phyloP scores from a whole-genome alignment of 2,329 filamentous ascomycete species.

The Eurotiales sp. region DNA sequence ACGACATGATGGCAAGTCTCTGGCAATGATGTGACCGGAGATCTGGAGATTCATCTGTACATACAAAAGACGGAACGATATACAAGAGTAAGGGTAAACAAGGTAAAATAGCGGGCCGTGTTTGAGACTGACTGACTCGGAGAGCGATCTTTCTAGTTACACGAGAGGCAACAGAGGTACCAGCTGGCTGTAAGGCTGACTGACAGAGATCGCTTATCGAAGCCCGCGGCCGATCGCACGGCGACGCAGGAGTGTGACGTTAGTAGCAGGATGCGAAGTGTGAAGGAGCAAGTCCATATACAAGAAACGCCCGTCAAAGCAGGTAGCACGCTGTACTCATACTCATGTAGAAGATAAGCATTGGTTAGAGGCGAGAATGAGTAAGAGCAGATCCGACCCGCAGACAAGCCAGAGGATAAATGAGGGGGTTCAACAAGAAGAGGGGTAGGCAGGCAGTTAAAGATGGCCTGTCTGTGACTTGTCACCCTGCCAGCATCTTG shows the following conservation, averaged over 20 bases:
- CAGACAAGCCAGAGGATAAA: not conserved
- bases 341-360: not conserved
- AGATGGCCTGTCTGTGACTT: not conserved
- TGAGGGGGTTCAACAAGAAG: not conserved
- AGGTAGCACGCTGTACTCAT: not conserved
- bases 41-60: slow-evolving; percentile 36
- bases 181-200: slow-evolving; percentile 5
- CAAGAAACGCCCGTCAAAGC: not conserved
- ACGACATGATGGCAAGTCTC: slow-evolving; percentile 36
- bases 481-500: not conserved
- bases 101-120: not conserved
- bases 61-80: slow-evolving; percentile 32
- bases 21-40: slow-evolving; percentile 29
- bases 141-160: not conserved
- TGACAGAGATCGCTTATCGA: not conserved
- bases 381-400: not conserved
- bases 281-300: not conserved
- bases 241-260: not conserved
- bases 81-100: slow-evolving; percentile 10
- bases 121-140: slow-evolving; percentile 10
- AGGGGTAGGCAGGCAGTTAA: not conserved
- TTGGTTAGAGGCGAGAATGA: not conserved
- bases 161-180: slow-evolving; percentile 6
- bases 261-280: not conserved
- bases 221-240: not conserved